Base-by-base conservation (phyloP, 2,329 filamentous ascomycete species). In the Nigrograna mackinnonii region DNA sequence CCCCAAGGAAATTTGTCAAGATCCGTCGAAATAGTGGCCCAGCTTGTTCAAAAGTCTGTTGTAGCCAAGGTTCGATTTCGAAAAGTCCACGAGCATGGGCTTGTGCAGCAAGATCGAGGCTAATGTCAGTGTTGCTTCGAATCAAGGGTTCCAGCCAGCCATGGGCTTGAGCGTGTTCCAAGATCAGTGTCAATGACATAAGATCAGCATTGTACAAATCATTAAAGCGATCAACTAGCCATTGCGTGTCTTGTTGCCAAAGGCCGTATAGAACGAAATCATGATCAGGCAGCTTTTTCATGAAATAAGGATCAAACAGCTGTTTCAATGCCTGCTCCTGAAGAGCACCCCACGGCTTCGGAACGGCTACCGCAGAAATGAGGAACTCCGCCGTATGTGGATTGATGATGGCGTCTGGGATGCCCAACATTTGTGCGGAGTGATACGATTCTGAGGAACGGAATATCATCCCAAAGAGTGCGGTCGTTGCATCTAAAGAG, bases 251-350 rank as follows among this genome's bases (percentile, higher is more conserved):
- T 62, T 94, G 91, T 54, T 87, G 85, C 91, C 92, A 97, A 5
- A 96, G 74, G 44, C 90, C 91, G 62, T 96, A 86, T 43, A 99
- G 80, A 12, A 96, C 92, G 50, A 96, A 95, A 52, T 91, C 85
- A 64, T 89, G 87, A 41, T 91, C 83, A 4, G 85, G 79, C 9
- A 90, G 84, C 42, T 84, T 81, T 67, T 91, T 91, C 59, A 85
- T 80, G 20, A 96, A 77, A 63, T 95, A 96, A 9, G 87, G 87
- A 38, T 89, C 85, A 56, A 96, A 92, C 1, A 92, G 75, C 12
- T 87, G 87, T 46, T 82, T 85, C 20, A 91, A 70, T 0, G 88
- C 90, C 41, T 91, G 87, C 22, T 84, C 80, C 19, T 89, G 87
- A 68, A 91, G 80, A 0, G 76, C 74, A 5, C 84, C 84, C 88